Conservation (phyloP, 805 yeast genomes). For the Kluyveromyces aestuarii region DNA sequence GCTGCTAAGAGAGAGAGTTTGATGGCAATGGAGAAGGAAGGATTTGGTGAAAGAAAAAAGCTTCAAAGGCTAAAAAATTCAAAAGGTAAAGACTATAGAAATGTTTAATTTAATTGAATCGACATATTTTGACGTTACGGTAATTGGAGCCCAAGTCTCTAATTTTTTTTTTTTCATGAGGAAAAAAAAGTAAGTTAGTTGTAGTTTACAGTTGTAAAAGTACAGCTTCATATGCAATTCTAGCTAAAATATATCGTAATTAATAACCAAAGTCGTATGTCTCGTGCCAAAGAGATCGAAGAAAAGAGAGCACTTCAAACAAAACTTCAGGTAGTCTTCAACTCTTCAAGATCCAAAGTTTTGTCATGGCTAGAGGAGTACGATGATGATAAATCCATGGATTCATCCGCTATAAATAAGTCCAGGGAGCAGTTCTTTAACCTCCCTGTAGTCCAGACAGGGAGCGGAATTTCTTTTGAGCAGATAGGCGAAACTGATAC, state of each 20-base stretch:
- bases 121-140: not conserved
- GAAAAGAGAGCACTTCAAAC: slow-evolving; percentile 28
- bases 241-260: not conserved
- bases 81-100: slow-evolving; percentile 13
- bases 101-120: not conserved
- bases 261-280: slow-evolving; percentile 10
- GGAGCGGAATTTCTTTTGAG: slow-evolving; percentile 23
- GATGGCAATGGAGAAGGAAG: slow-evolving; percentile 88
- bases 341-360: slow-evolving; percentile 15
- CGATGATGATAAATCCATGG: not conserved
- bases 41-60: slow-evolving; percentile 67
- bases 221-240: too few species aligned
- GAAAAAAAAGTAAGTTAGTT: too few species aligned
- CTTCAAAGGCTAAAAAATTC: slow-evolving; percentile 35
- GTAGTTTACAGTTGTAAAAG: too few species aligned
- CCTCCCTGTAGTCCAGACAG: slow-evolving; percentile 26
- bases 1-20: slow-evolving; percentile 83
- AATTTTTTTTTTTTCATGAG: not conserved
- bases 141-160: not conserved
- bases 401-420: slow-evolving; percentile 6
- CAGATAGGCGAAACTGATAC: not conserved
- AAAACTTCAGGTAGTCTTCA: slow-evolving; percentile 21
- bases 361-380: slow-evolving; percentile 18
- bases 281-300: slow-evolving; percentile 27
- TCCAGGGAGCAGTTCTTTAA: slow-evolving; percentile 20